A percentile compares a stretch with the other conserved stretches of the same genome.
Conservation (phyloP, 768 basidiomycete genomes). For the Pisolithus albus region DNA sequence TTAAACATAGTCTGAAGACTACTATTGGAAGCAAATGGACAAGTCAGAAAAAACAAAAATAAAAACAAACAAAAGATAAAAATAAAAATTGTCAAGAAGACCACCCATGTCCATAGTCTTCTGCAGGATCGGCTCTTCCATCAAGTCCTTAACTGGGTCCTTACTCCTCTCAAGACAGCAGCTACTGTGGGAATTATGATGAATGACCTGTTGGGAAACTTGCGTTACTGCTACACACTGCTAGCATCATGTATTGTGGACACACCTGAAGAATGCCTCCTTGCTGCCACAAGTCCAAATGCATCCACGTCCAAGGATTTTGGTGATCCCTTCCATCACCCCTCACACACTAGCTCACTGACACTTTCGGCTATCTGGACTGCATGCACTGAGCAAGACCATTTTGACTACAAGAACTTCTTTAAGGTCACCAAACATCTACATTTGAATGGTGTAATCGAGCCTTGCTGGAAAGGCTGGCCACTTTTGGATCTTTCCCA, state of each 20-base stretch:
- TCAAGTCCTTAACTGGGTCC: constrained; percentile 11
- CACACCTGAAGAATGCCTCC: neutral
- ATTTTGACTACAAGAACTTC: constrained; percentile 5
- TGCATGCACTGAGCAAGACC: neutral
- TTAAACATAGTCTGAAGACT: too few species aligned
- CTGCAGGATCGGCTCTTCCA: constrained; percentile 15
- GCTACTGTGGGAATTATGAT: constrained; percentile 15
- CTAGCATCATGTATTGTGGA: constrained; percentile 23
- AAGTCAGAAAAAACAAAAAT: too few species aligned
- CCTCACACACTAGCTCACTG: constrained; percentile 13
- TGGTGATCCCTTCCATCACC: constrained; percentile 24
- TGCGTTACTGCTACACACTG: constrained; percentile 10
- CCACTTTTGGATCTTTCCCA: constrained; percentile 24
- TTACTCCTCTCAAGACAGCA: constrained; percentile 11
- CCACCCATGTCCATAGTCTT: constrained; percentile 8
- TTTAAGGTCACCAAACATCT: neutral
- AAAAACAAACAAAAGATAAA: too few species aligned
- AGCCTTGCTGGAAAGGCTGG: constrained; percentile 34
- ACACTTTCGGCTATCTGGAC: constrained; percentile 16
- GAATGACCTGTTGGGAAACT: constrained; percentile 16
- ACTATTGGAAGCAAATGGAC: too few species aligned
- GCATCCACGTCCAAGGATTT: constrained; percentile 25
- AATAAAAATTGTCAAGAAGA: constrained; percentile 11
- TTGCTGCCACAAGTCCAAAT: constrained; percentile 10
- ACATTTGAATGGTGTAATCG: constrained; percentile 4